These are phyloP conservation scores for Solanum sejunctum DNA, from an alignment of 257 asterid species.

Conservation along the genomic window DNA sequence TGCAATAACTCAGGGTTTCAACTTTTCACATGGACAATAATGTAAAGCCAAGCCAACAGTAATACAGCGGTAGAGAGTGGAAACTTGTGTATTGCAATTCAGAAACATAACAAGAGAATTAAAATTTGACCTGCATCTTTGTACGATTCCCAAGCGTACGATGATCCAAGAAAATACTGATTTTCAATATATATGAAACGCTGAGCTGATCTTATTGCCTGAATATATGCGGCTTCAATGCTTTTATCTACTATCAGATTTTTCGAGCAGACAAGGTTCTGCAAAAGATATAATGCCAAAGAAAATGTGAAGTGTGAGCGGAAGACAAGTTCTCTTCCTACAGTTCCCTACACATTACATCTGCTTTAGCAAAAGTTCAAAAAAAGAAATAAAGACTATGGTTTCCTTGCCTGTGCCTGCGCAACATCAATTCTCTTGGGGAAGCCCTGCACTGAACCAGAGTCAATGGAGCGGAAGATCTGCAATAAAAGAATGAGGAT, in stretches of 20 bases:
- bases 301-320: not conserved
- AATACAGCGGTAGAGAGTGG: not conserved
- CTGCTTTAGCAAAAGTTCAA: not conserved
- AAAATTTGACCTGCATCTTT: constrained; percentile 60
- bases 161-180: constrained; percentile 89
- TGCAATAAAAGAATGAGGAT: constrained; percentile 14
- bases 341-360: not conserved
- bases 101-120: not conserved
- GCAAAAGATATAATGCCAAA: constrained; percentile 7
- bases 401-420: constrained; percentile 39
- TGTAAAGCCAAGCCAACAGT: not conserved
- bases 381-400: not conserved
- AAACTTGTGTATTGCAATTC: not conserved
- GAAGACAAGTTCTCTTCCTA: not conserved
- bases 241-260: constrained; percentile 66
- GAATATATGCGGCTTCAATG: constrained; percentile 80
- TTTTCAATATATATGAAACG: constrained; percentile 80
- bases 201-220: constrained; percentile 90
- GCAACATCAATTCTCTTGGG: constrained; percentile 51
- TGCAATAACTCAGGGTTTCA: not conserved
- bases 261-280: constrained; percentile 67
- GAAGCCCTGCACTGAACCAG: constrained; percentile 78
- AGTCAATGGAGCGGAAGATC: constrained; percentile 93
- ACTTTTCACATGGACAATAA: not conserved
- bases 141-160: constrained; percentile 84